phyloP scores from a whole-genome alignment of 441 rosid genomes.

The Pelargonium exstipulatum region DNA sequence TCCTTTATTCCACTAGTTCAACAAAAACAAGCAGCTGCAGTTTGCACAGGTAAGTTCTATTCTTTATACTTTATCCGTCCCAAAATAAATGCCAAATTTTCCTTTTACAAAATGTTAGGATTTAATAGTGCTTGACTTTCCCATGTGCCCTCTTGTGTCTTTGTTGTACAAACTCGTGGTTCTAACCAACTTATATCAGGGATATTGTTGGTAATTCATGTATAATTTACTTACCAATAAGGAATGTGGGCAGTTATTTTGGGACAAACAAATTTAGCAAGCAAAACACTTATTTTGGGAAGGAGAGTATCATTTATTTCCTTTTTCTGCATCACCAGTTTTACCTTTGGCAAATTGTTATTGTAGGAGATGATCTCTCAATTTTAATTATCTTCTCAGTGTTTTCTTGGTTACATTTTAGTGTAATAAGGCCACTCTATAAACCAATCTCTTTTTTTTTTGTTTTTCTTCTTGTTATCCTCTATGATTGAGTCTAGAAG shows the following conservation, averaged over 20 bases:
- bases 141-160: no score
- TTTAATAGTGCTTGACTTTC: no score
- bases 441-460: background rate
- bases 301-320: no score
- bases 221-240: no score
- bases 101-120: no score
- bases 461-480: background rate
- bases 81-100: no score
- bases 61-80: background rate
- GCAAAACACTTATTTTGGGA: no score
- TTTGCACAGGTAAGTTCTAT: constrained; percentile 47
- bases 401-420: background rate
- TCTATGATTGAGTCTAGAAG: constrained; percentile 1
- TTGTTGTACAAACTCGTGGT: no score
- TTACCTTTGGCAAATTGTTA: background rate
- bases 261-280: no score
- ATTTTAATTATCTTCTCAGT: background rate
- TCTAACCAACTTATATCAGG: no score
- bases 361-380: background rate
- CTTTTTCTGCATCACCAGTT: background rate
- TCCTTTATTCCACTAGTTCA: constrained; percentile 83
- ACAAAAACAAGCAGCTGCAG: constrained; percentile 61
- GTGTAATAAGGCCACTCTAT: background rate
- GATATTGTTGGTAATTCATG: no score
- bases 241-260: no score